Base-by-base conservation (phyloP, 2,329 filamentous ascomycete species). In the Cercospora nicotianae region DNA sequence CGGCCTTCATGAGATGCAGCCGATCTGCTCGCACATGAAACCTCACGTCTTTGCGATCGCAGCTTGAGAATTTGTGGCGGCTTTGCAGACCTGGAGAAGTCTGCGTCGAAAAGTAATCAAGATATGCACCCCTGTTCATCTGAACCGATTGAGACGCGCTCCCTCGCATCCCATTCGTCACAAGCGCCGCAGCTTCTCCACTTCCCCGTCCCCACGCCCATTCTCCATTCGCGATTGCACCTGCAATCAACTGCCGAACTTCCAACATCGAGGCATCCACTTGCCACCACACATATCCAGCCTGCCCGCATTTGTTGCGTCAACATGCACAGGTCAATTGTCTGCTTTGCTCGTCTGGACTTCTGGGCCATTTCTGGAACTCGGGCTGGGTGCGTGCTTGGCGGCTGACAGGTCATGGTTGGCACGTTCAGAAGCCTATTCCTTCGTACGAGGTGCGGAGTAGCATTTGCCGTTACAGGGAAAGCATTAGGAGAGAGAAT, bases 371-470 rank as follows among this genome's bases (percentile, higher is more conserved):
- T 39, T 39, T 39, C 33, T 39, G 33, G 13, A 5, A 16, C 13
- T 39, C 33, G 16, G 33, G 33, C 33, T 39, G 33, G 33, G 33
- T 16, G 33, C 13, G 33, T 39, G 33, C 45, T 48, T 48, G 45
- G 45, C 45, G 20, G 45, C 9, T 48, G 45, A 45, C 42, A 45
- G 0, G 42, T 10, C 16, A 20, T 48, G 45, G 45, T 12, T 20
- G 45, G 45, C 45, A 26, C 23, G 12, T 12, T 13, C 48, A 53
- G 48, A 53, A 58, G 55, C 55, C 28, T 58, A 58, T 31, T 58
- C 30, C 13, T 58, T 58, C 55, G 55, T 58, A 58, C 55, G 55
- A 58, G 55, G n/a, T 12, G 12, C 55, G 55, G 55, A 33, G 28
- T 9, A 31, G 28, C 55, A 58, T 26, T 9, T 58, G 55, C 55